Conservation (phyloP, 1,284 basidiomycete genomes). For the Wallemia ichthyophaga region DNA sequence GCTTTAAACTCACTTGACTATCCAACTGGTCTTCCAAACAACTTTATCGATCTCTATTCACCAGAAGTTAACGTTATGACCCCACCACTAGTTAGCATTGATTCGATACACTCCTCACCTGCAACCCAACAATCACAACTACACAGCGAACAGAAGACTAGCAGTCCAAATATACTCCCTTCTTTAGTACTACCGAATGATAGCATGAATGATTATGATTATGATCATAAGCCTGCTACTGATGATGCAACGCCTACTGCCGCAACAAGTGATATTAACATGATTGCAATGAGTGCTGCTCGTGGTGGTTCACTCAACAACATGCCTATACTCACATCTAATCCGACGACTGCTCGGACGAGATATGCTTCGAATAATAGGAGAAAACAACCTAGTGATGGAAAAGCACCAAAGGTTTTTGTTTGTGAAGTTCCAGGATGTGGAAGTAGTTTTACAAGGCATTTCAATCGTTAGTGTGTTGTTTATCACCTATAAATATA, state of each 20-base stretch:
- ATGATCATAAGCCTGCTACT: neutral
- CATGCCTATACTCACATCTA: neutral
- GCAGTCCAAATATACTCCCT: neutral
- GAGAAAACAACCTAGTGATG: neutral
- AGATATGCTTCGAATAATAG: neutral
- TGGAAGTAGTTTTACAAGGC: slow-evolving; percentile 48
- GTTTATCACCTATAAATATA: slow-evolving; percentile 6
- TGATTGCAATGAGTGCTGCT: neutral
- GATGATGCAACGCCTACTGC: neutral
- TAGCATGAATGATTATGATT: no score
- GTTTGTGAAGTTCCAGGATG: slow-evolving; percentile 41
- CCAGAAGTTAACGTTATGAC: neutral
- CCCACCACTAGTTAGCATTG: neutral
- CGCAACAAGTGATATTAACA: no score
- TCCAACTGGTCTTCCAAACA: neutral
- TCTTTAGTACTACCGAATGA: neutral
- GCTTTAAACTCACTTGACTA: neutral
- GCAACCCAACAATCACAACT: neutral
- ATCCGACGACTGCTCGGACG: neutral
- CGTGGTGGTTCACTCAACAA: neutral
- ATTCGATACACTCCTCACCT: neutral
- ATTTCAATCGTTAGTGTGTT: slow-evolving; percentile 20
- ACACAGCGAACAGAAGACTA: neutral
- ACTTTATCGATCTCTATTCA: neutral
- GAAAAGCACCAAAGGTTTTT: slow-evolving; percentile 16